Conservation (phyloP, 2,329 filamentous ascomycete species). For the Bipolaris oryzae region DNA sequence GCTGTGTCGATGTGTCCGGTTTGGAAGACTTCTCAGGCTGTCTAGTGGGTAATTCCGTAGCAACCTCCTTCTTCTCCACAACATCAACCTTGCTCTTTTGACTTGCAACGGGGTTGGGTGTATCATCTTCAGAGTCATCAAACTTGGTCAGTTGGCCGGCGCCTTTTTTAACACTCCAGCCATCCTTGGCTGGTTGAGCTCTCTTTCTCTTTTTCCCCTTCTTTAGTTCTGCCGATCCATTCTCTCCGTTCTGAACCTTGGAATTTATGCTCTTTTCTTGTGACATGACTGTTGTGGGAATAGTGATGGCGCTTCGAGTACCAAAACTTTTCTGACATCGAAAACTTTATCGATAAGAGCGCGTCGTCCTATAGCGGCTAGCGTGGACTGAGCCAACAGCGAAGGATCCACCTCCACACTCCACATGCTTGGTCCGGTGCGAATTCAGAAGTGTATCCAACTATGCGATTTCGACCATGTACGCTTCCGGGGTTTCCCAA, state of each 20-base stretch:
- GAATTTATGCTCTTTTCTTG: constrained; percentile 17
- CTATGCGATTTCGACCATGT: neutral
- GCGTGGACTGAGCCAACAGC: neutral
- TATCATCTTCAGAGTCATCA: constrained; percentile 17
- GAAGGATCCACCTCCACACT: constrained; percentile 1
- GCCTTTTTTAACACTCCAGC: constrained; percentile 19
- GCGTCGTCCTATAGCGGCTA: constrained; percentile 4
- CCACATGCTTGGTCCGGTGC: neutral
- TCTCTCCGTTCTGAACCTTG: neutral
- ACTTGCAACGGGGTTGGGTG: constrained; percentile 1
- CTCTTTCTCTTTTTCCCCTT: constrained; percentile 45
- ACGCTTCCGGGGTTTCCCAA: constrained; percentile 20
- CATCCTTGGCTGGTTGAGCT: constrained; percentile 18
- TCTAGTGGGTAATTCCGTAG: neutral
- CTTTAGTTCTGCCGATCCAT: constrained; percentile 10
- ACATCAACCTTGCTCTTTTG: neutral
- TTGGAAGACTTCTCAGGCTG: constrained; percentile 2
- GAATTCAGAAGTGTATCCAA: neutral
- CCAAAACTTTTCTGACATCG: constrained; percentile 25
- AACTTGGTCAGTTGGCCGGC: constrained; percentile 24
- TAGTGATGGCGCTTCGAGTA: constrained; percentile 4
- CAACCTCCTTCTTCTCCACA: neutral
- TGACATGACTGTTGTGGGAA: constrained; percentile 20
- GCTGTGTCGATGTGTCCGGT: neutral
- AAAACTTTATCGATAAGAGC: constrained; percentile 35